Conservation (phyloP, 306 rosid species). For the Acacia confusa region DNA sequence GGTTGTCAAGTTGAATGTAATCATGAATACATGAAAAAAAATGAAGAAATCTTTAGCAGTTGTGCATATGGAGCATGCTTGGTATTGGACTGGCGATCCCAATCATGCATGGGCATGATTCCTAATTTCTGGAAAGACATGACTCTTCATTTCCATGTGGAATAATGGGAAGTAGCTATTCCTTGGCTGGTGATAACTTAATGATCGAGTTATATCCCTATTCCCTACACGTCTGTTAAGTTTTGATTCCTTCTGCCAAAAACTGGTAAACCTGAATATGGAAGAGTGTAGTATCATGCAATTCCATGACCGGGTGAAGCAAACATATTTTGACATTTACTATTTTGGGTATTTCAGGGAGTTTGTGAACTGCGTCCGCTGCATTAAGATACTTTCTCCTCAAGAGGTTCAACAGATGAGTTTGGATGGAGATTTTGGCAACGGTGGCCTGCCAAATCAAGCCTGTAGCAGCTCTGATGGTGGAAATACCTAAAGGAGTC, state of each 20-base stretch:
- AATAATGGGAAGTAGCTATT: not conserved
- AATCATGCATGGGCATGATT: not conserved
- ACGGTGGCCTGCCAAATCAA: conserved; percentile 74
- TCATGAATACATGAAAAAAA: not conserved
- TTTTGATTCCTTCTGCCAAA: not conserved
- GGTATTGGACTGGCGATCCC: not conserved
- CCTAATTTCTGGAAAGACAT: not conserved
- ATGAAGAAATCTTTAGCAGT: not conserved
- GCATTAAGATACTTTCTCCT: conserved; percentile 92
- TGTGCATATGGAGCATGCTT: not conserved
- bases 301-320: not conserved
- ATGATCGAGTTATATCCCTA: not conserved
- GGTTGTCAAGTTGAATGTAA: not conserved
- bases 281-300: not conserved
- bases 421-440: conserved; percentile 84
- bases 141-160: not conserved
- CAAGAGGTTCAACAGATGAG: conserved; percentile 98
- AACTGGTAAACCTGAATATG: not conserved
- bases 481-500: conserved; percentile 58
- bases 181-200: not conserved
- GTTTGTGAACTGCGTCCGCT: conserved; percentile 88
- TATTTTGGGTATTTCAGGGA: conserved; percentile 58
- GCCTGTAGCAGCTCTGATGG: conserved; percentile 97
- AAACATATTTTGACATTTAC: not conserved
- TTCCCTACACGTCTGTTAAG: not conserved